These are phyloP conservation scores for Sindora glabra DNA, from an alignment of 306 rosid genomes.

Conservation along the genomic window DNA sequence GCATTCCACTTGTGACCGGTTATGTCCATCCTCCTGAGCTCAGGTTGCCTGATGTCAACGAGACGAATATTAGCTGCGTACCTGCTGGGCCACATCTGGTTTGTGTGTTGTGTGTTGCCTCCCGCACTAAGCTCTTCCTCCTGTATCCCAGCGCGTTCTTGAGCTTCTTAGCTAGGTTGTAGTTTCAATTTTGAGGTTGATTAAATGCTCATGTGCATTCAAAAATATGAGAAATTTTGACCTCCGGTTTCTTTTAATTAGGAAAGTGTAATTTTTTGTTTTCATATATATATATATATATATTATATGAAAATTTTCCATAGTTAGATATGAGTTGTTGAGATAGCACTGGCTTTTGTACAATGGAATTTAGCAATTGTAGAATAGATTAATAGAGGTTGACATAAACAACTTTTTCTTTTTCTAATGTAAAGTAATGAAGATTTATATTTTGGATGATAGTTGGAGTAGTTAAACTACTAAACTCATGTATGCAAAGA, in stretches of 20 bases:
- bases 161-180: conserved; percentile 9
- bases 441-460: too few relatives aligned
- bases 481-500: too few relatives aligned
- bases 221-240: conserved; percentile 8
- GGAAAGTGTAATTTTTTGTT: conserved; percentile 33
- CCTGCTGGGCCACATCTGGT: conserved; percentile 95
- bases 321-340: conserved; percentile 26
- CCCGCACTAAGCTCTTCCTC: conserved; percentile 87
- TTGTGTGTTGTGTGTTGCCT: conserved; percentile 92
- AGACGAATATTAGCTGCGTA: conserved; percentile 70
- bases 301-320: background rate
- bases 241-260: conserved; percentile 4
- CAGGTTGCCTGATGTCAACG: conserved; percentile 72
- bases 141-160: conserved; percentile 67
- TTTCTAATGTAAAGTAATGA: conserved; percentile 11
- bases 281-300: too few relatives aligned
- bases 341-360: conserved; percentile 40
- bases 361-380: conserved; percentile 33
- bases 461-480: too few relatives aligned
- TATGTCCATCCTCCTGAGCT: conserved; percentile 88
- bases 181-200: conserved; percentile 16
- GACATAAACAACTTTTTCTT: conserved; percentile 18
- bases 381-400: conserved; percentile 16
- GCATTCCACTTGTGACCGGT: conserved; percentile 90
- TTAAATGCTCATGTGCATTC: conserved; percentile 7